Evolutionary conservation across 164 flowering plant genomes (phyloP).

Genomic region (Taxillus chinensis): DNA sequence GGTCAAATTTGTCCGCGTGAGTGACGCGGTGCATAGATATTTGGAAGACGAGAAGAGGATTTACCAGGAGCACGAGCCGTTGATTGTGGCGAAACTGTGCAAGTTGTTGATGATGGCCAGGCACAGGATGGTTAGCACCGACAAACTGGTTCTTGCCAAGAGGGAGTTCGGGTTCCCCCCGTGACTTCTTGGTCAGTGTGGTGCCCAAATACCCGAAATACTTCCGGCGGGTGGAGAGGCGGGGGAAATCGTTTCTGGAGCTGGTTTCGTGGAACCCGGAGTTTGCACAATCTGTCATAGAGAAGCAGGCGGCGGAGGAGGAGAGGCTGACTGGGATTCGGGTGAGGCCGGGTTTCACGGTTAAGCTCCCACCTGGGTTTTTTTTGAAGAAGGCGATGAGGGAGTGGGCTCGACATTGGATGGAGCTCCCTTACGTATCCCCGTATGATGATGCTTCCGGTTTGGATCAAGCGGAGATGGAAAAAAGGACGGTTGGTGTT

Average conservation of each 20-base stretch:
- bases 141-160: conserved; percentile 72
- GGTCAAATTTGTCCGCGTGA: conserved; percentile 51
- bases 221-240: conserved; percentile 60
- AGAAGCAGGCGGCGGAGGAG: conserved; percentile 74
- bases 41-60: conserved; percentile 58
- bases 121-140: conserved; percentile 58
- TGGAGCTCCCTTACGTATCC: conserved; percentile 78
- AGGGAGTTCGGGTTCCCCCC: conserved; percentile 84
- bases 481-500: conserved; percentile 84
- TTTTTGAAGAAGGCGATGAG: conserved; percentile 76
- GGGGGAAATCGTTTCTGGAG: conserved; percentile 62
- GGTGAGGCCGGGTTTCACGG: conserved; percentile 54
- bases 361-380: conserved; percentile 60
- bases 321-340: conserved; percentile 38
- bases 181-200: conserved; percentile 63
- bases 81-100: conserved; percentile 68
- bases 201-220: conserved; percentile 57
- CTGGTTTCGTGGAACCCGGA: conserved; percentile 65
- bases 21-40: conserved; percentile 32
- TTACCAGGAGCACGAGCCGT: conserved; percentile 41
- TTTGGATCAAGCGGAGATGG: conserved; percentile 74
- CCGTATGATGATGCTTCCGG: conserved; percentile 64
- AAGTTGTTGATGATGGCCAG: conserved; percentile 85
- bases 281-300: conserved; percentile 68
- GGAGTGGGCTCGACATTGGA: conserved; percentile 93